Evolutionary conservation across 2,329 filamentous ascomycete species (phyloP), one percentile per base, ranked within the genome.

Genomic region (Capronia americana): DNA sequence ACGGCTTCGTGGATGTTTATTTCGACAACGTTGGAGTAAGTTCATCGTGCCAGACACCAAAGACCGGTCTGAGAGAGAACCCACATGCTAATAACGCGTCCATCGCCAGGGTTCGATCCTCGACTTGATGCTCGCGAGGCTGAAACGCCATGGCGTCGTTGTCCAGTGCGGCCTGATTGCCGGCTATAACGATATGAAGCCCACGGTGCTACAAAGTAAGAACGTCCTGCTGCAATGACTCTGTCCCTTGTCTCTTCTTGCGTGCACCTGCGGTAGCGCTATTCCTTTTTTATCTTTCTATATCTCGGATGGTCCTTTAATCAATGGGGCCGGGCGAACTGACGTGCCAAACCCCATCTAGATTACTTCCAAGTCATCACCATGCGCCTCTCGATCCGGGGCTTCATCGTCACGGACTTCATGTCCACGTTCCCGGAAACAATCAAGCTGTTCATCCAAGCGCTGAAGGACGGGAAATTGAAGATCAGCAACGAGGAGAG

Each of bases 401-500:
- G 71, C 12, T 71, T 73, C 60, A 70, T 73, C 57, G 67, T 66
- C 17, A 58, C 81, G 90, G 48, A 88, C 91, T 75, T 77, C 86
- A 66, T 88, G 86, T 54, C 81, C 92, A 58, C 80, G 76, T 10
- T 83, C 86, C 14, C 88, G 88, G 69, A 88, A 87, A 66, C 78
- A 77, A 58, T 80, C 84, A 74, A 79, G 88, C n/a, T 84, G 88
- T 51, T 90, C 91, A 75, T 86, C 88, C 70, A 89, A 89, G 77
- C 92, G 89, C 77, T 90, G 89, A 73, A 79, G 76, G 80, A 85
- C 73, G 80, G 89, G 7, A 84, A 90, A 46, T 89, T 92, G 76
- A 86, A 89, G 70, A 89, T 90, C 77, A 46, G 57, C 10, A 57
- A 68, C 14, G 57, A 67, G 4, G 57, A 69, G 55, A 67, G 58